Evolutionary conservation across 768 basidiomycete genomes (phyloP).

Genomic region (Pleurotus pulmonarius): DNA sequence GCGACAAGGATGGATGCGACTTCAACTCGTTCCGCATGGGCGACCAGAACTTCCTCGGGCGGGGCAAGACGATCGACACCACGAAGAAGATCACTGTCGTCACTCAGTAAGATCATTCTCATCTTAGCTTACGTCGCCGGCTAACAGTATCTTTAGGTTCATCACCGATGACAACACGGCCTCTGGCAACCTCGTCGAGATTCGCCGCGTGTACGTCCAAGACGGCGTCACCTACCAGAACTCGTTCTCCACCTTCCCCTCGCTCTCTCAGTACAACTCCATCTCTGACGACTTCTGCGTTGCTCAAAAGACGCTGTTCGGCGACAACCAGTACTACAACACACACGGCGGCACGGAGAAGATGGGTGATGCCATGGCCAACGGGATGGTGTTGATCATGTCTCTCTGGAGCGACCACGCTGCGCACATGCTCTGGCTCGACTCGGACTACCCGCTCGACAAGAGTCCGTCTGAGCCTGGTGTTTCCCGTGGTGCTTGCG

Average conservation of each 20-base stretch:
- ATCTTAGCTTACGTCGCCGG: too few relatives aligned
- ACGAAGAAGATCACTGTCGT: constrained; percentile 33
- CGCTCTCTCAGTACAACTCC: constrained; percentile 26
- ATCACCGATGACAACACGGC: constrained; percentile 23
- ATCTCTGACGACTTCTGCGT: constrained; percentile 34
- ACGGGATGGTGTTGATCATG: constrained; percentile 34
- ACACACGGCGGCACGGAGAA: constrained; percentile 22
- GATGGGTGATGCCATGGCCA: constrained; percentile 19
- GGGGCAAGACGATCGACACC: constrained; percentile 35
- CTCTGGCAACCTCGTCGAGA: constrained; percentile 11
- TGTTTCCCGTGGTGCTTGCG: constrained; percentile 35
- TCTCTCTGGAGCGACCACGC: constrained; percentile 36
- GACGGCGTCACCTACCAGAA: constrained; percentile 34
- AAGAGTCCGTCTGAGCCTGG: constrained; percentile 22
- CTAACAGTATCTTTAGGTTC: constrained; percentile 22
- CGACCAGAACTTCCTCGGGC: constrained; percentile 32
- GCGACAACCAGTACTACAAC: constrained; percentile 18
- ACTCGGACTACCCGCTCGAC: constrained; percentile 28
- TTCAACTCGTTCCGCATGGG: constrained; percentile 26
- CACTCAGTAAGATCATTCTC: constrained; percentile 9
- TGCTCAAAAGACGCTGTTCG: constrained; percentile 29
- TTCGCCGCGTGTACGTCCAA: constrained; percentile 33
- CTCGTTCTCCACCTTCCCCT: constrained; percentile 26
- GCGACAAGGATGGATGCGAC: constrained; percentile 43
- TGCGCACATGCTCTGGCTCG: constrained; percentile 37